Evolutionary conservation across 1,284 basidiomycete species (phyloP).

Genomic region (Porodaedalea pini): DNA sequence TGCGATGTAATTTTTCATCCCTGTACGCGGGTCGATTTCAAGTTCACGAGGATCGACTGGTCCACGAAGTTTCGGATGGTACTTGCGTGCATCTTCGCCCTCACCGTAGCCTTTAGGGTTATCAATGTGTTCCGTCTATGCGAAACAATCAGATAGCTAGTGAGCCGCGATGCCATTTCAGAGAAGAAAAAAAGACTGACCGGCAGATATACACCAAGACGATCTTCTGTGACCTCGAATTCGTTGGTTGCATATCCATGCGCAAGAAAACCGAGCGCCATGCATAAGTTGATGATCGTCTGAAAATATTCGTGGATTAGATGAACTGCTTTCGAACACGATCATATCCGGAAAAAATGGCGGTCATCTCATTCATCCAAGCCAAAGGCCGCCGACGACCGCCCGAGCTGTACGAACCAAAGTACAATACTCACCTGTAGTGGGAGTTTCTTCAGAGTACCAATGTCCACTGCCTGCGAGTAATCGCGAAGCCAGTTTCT

Average conservation of each 20-base stretch:
- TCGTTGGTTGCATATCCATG: slow-evolving; percentile 83
- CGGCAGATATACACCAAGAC: slow-evolving; percentile 85
- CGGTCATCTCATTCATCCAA: too few relatives aligned
- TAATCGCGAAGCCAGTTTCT: slow-evolving; percentile 84
- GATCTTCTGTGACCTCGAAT: slow-evolving; percentile 87
- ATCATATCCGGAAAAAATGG: too few relatives aligned
- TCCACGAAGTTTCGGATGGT: slow-evolving; percentile 67
- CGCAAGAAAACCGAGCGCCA: slow-evolving; percentile 86
- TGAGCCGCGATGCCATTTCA: not conserved
- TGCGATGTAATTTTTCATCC: slow-evolving; percentile 97
- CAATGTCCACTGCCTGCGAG: slow-evolving; percentile 79
- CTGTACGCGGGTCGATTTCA: slow-evolving; percentile 80
- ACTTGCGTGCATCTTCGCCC: slow-evolving; percentile 80
- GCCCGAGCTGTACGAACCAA: too few relatives aligned
- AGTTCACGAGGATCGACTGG: slow-evolving; percentile 79
- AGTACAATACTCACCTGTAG: slow-evolving; percentile 49
- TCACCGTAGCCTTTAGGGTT: slow-evolving; percentile 84
- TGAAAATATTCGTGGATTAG: slow-evolving; percentile 37
- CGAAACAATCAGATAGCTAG: not conserved
- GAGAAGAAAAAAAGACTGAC: slow-evolving; percentile 34
- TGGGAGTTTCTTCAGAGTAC: slow-evolving; percentile 69
- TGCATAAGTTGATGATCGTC: slow-evolving; percentile 85
- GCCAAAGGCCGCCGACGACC: too few relatives aligned
- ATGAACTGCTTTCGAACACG: too few relatives aligned
- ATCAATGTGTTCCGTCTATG: slow-evolving; percentile 82